phyloP scores from a whole-genome alignment of 345 rosid genomes.

The Aquilaria malaccensis region DNA sequence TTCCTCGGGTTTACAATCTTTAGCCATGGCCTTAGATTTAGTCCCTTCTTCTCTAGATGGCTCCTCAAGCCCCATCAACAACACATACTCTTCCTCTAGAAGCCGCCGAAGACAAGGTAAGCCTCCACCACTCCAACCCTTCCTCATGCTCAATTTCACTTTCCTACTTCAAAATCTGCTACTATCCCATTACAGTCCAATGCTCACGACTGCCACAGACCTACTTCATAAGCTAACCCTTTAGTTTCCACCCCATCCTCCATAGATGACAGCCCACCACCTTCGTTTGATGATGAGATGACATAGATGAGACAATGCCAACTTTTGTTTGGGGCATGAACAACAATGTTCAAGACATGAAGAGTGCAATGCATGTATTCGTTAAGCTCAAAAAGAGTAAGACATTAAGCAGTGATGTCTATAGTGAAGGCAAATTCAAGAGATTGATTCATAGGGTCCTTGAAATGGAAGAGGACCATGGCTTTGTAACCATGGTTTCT shows the following conservation, averaged over 20 bases:
- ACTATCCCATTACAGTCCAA: slow-evolving; percentile 39
- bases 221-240: slow-evolving; percentile 16
- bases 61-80: slow-evolving; percentile 59
- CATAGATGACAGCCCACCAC: slow-evolving; percentile 29
- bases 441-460: slow-evolving; percentile 58
- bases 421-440: slow-evolving; percentile 84
- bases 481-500: slow-evolving; percentile 72
- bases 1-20: slow-evolving; percentile 5
- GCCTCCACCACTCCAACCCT: slow-evolving; percentile 30
- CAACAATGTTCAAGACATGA: slow-evolving; percentile 85
- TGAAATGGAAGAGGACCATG: slow-evolving; percentile 81
- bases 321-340: slow-evolving; percentile 95
- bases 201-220: slow-evolving; percentile 23
- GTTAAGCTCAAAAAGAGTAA: slow-evolving; percentile 60
- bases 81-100: slow-evolving; percentile 54
- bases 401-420: slow-evolving; percentile 33
- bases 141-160: slow-evolving; percentile 23
- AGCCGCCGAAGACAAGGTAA: slow-evolving; percentile 22
- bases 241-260: slow-evolving; percentile 43
- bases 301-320: slow-evolving; percentile 55
- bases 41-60: slow-evolving; percentile 69
- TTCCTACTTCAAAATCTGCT: slow-evolving; percentile 34
- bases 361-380: slow-evolving; percentile 79
- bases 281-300: slow-evolving; percentile 64
- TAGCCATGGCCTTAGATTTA: slow-evolving; percentile 67